A percentile compares a stretch with the other conserved stretches of the same genome.
Evolutionary conservation across 2,329 filamentous ascomycete genomes (phyloP).

Genomic region (Calonectria pteridis): DNA sequence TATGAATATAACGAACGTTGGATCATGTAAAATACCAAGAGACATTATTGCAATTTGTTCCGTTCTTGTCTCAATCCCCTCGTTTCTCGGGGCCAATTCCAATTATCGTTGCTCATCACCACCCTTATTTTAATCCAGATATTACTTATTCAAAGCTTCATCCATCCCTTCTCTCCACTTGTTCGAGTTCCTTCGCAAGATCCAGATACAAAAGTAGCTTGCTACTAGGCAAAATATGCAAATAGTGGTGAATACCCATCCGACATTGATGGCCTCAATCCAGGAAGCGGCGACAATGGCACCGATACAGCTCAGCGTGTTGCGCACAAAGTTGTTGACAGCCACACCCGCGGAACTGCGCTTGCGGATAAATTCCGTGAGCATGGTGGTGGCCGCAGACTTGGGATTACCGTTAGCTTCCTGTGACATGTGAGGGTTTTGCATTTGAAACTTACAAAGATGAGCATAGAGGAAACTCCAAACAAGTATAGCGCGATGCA

Average conservation of each 20-base stretch:
- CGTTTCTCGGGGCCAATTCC: background rate
- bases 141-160: constrained; percentile 51
- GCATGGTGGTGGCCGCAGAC: constrained; percentile 80
- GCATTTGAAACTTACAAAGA: constrained; percentile 67
- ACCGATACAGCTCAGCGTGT: constrained; percentile 81
- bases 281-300: constrained; percentile 77
- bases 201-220: constrained; percentile 69
- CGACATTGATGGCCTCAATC: constrained; percentile 77
- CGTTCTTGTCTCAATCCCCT: no score
- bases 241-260: constrained; percentile 78
- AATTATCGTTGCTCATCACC: background rate
- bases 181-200: constrained; percentile 70
- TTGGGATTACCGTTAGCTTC: constrained; percentile 35
- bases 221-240: constrained; percentile 67
- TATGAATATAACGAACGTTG: background rate
- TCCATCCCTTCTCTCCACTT: constrained; percentile 77
- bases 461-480: constrained; percentile 82
- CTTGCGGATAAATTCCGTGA: constrained; percentile 85
- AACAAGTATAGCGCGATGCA: constrained; percentile 79
- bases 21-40: background rate
- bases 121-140: background rate
- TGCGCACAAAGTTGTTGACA: constrained; percentile 84
- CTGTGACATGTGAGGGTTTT: background rate
- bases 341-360: constrained; percentile 80
- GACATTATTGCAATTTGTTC: background rate